Conservation (phyloP, 2,329 filamentous ascomycete genomes). For the Colletotrichum sp. region DNA sequence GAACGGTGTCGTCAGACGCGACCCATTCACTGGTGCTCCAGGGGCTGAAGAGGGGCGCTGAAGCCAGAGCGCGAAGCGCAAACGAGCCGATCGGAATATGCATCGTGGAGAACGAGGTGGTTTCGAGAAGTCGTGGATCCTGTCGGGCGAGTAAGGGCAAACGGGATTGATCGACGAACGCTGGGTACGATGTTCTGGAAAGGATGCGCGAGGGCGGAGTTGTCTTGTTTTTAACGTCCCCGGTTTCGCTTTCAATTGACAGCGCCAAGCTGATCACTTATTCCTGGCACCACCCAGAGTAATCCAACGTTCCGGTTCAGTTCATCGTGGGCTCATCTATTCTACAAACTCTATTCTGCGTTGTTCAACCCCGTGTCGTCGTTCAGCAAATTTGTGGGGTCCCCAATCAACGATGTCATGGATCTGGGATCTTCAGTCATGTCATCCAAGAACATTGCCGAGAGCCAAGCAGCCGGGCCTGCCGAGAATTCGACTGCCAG, state of each 20-base stretch:
- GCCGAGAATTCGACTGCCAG: neutral
- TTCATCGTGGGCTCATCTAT: neutral
- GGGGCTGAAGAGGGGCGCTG: conserved; percentile 41
- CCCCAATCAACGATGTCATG: conserved; percentile 4
- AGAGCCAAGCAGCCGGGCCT: neutral
- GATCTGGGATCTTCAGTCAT: neutral
- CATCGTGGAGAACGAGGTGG: neutral
- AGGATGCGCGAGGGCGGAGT: neutral
- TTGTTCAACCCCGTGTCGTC: neutral
- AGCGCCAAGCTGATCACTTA: neutral
- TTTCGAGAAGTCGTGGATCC: neutral
- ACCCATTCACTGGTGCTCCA: conserved; percentile 70
- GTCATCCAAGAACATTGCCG: neutral
- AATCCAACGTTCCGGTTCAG: neutral
- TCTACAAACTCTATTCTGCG: neutral
- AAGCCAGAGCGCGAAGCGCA: neutral
- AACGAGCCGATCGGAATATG: neutral
- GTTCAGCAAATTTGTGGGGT: neutral
- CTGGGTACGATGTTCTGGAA: neutral
- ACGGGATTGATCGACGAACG: neutral
- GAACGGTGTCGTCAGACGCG: conserved; percentile 75
- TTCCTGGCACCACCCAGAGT: neutral
- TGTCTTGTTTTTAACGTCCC: neutral
- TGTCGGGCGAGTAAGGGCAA: neutral
- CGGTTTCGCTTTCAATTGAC: neutral